Percentiles rank a stretch among this genome's conserved stretches.
These are phyloP conservation scores for Haplosporangium sp. DNA, from an alignment of 371 early-diverging fungal genomes.

Conservation along the genomic window DNA sequence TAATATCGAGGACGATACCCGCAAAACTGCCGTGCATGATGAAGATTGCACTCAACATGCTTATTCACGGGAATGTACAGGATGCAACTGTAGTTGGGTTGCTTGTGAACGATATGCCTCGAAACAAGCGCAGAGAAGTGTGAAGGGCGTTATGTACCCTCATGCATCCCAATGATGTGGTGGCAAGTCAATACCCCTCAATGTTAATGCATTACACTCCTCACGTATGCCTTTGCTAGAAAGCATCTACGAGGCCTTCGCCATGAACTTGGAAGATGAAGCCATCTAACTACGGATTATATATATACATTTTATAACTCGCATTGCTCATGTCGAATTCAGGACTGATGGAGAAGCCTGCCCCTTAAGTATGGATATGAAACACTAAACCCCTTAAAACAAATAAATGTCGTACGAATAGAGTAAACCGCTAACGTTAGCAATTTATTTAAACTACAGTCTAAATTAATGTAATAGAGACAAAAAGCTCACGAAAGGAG, in stretches of 20 bases:
- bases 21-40: conserved; percentile 24
- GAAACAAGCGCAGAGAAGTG: conserved; percentile 6
- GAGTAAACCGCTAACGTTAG: no score
- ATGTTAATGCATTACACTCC: not conserved
- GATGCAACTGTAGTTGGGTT: conserved; percentile 17
- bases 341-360: no score
- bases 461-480: no score
- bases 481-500: conserved; percentile 1
- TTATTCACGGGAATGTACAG: conserved; percentile 16
- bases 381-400: no score
- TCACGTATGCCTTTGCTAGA: conserved; percentile 3
- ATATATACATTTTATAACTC: no score
- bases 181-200: not conserved
- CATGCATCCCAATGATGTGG: not conserved
- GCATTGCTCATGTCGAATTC: no score
- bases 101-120: conserved; percentile 19
- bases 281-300: no score
- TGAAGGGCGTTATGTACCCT: conserved; percentile 5
- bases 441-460: no score
- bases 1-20: conserved; percentile 13
- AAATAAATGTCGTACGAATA: no score
- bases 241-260: conserved; percentile 18
- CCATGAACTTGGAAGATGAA: conserved; percentile 17
- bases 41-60: conserved; percentile 21
- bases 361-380: no score